phyloP scores from a whole-genome alignment of 2,329 filamentous ascomycete species.

The Malbranchea cinnamomea region DNA sequence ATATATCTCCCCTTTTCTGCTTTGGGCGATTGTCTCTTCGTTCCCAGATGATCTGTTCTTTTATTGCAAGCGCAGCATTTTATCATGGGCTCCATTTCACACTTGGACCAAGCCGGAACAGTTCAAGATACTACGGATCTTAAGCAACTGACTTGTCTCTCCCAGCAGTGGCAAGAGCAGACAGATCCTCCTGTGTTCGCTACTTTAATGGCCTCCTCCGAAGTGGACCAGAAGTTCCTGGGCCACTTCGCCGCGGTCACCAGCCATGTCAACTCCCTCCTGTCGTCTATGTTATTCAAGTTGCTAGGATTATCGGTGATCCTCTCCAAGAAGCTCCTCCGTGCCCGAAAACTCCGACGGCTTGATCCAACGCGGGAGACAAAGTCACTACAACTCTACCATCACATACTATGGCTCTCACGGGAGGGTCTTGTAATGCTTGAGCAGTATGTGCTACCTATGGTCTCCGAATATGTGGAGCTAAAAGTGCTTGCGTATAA shows the following conservation, averaged over 20 bases:
- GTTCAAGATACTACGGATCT: background rate
- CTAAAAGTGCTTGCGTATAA: conserved; percentile 85
- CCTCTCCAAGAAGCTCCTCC: conserved; percentile 67
- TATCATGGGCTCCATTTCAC: conserved; percentile 1
- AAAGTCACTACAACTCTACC: conserved; percentile 67
- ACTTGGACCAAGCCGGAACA: background rate
- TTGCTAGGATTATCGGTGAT: conserved; percentile 82
- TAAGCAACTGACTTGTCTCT: conserved; percentile 9
- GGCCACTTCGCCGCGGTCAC: conserved; percentile 74
- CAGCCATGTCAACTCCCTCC: conserved; percentile 58
- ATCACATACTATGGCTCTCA: conserved; percentile 90
- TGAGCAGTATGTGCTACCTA: conserved; percentile 72
- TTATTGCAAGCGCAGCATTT: background rate
- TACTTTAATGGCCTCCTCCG: conserved; percentile 75
- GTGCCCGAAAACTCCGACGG: conserved; percentile 67
- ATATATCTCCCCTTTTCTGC: conserved; percentile 14
- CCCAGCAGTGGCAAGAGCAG: conserved; percentile 14
- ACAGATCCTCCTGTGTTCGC: conserved; percentile 18
- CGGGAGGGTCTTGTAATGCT: conserved; percentile 80
- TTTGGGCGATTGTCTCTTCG: conserved; percentile 6
- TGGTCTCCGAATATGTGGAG: conserved; percentile 62
- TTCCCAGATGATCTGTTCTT: conserved; percentile 4
- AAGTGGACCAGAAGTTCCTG: conserved; percentile 95
- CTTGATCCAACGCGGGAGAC: conserved; percentile 67
- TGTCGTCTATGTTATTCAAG: conserved; percentile 68